Base-by-base conservation (phyloP, 2,329 filamentous ascomycete species). In the Zopfia rhizophila region DNA sequence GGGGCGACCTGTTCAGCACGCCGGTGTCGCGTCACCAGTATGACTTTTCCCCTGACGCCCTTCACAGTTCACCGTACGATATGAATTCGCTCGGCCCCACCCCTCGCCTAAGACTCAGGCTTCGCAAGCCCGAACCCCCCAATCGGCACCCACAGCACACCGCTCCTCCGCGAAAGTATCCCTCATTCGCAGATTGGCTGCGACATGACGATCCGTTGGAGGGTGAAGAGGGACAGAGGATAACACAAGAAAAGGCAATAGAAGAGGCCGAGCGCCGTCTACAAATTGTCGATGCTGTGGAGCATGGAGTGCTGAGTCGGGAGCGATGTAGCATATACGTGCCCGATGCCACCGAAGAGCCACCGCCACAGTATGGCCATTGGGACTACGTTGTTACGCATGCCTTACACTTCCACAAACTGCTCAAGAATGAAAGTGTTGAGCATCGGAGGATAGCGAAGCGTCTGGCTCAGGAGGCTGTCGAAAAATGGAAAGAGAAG, bases 301-400 rank as follows among this genome's bases (percentile, higher is more conserved):
- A 89, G 60, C 83, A 86, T 4, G 92, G 91, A 12, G 90, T 91
- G 3, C 78, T 97, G 19, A 91, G 88, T 38, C 75, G 80, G 41
- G 84, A 85, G 48, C 79, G 81, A 48, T 93, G 89, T 65, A 87
- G 86, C 2, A 75, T 87, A 17, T 94, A 89, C 58, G 80, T 86
- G 13, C 89, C 89, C 0, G 89, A 94, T 53, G 78, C 84, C 10
- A 80, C 82, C 48, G 86, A 90, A 45, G 89, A 95, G 60, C 89
- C 89, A 0, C 82, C 85, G 0, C 81, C 82, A 39, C 90, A 94
- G 62, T 97, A 90, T 78, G 86, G 88, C n/a, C 91, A 95, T 58
- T 82, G 85, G 64, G 92, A 97, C 63, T 90, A 97, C 66, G 80
- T 97, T 40, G 79, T 89, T 32, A 86, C 87, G 33, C 92, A 96